A percentile compares a stretch with the other conserved stretches of the same genome.
Evolutionary conservation across 176 grass and related monocot genomes (phyloP).

Genomic region (barley (Hordeum vulgare)): MorexV3_pseudomolecules_assembly NC_058524.1:440243272-440243771

Average conservation of each 20-base stretch:
- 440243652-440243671: constrained; percentile 61
- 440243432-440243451: not conserved
- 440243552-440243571: not conserved
- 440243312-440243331: not conserved
- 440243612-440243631: constrained; percentile 51
- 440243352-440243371: not conserved
- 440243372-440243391: not conserved
- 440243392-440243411: not conserved
- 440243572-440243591: constrained; percentile 19
- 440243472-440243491: not conserved
- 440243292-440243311: not conserved
- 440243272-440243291: too few species aligned
- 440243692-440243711: constrained; percentile 31
- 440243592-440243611: constrained; percentile 53
- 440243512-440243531: not conserved
- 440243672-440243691: constrained; percentile 56
- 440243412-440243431: not conserved
- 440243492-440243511: not conserved
- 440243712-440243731: constrained; percentile 78
- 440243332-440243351: not conserved
- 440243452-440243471: not conserved
- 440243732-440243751: constrained; percentile 48
- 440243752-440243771: constrained; percentile 57
- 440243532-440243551: not conserved
- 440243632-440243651: constrained; percentile 61